Evolutionary conservation across 805 yeast genomes (phyloP).

Genomic region (Zygosaccharomyces bisporus): DNA sequence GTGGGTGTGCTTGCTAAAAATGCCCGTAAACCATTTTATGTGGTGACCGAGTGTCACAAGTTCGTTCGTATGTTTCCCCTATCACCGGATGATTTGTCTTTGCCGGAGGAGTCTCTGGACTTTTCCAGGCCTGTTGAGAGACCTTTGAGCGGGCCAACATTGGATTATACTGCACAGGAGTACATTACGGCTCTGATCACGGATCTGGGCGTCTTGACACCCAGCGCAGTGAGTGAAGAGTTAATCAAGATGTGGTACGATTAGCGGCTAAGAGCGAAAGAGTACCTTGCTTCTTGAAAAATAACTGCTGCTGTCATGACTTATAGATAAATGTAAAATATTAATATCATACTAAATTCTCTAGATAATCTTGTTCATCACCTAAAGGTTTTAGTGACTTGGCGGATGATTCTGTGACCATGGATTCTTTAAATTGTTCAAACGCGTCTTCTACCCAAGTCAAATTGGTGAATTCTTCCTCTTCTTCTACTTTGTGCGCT

Average conservation of each 20-base stretch:
- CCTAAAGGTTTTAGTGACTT: slow-evolving; percentile 28
- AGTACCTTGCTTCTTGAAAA: background rate
- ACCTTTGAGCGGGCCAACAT: slow-evolving; percentile 47
- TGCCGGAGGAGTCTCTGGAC: slow-evolving; percentile 45
- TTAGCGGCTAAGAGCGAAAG: slow-evolving; percentile 30
- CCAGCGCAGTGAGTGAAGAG: slow-evolving; percentile 98
- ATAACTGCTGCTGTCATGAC: background rate
- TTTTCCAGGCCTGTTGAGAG: slow-evolving; percentile 35
- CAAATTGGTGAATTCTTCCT: slow-evolving; percentile 47
- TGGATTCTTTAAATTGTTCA: slow-evolving; percentile 29
- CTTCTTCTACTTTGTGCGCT: slow-evolving; percentile 60
- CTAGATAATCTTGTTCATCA: slow-evolving; percentile 25
- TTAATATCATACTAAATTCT: slow-evolving; percentile 16
- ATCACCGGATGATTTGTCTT: slow-evolving; percentile 86
- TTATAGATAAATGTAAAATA: slow-evolving; percentile 5
- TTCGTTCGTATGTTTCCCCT: slow-evolving; percentile 95
- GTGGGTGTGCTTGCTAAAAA: slow-evolving; percentile 88
- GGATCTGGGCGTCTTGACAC: slow-evolving; percentile 93
- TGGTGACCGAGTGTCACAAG: slow-evolving; percentile 91
- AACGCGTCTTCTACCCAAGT: slow-evolving; percentile 45
- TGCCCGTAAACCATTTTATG: slow-evolving; percentile 90
- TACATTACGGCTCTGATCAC: slow-evolving; percentile 93
- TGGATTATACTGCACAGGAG: slow-evolving; percentile 95
- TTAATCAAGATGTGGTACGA: slow-evolving; percentile 98
- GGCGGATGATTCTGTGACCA: slow-evolving; percentile 22